Evolutionary conservation across 73 alveolate genomes (phyloP), one percentile per base, ranked within the genome.

Genomic region (Vitrella brassicaformis): DNA sequence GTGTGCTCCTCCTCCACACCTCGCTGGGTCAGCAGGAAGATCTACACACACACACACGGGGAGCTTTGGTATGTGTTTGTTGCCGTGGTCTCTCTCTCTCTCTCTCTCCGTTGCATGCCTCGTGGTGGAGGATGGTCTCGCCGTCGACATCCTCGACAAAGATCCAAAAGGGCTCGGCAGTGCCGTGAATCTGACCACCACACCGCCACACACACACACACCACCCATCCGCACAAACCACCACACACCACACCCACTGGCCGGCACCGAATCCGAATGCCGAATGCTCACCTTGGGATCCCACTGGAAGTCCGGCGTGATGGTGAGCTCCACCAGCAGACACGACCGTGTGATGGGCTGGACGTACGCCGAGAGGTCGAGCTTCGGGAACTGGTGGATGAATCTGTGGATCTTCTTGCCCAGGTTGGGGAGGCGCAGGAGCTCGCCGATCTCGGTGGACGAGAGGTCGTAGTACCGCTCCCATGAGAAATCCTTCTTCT

Each of bases 341-440:
- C 97, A 89, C 71, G 97, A 79, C 78, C 99, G 91, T 19, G 99
- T 97, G 67, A 97, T 89, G 30, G 99, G 99, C 87, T 93, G 97
- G 25, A 93, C 95, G 75, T 90, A 95, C 67, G 98, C 96, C 76
- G 91, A 87, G 31, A 97, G 83, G 25, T 93, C 94, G 71, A 97
- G 90, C 85, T 91, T 90, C 26, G 99, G 99, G 89, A 97, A 91
- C 86, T 94, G 90, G 71, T 92, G 97, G 31, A 97, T 94, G 72
- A 91, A 86, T 75, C 87, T 91, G 85, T 96, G 96, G 74, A 97
- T 89, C 39, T 88, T 80, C 83, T 95, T 89, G 78, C 97, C 95
- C 89, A 89, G 82, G 80, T 84, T 84, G 9, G 90, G 86, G 65
- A 84, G 75, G 67, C 82, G 84, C 64, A 89, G 80, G 27, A 89